phyloP scores from a whole-genome alignment of 495 filamentous ascomycete species.

The Penicillium mononematosum region DNA sequence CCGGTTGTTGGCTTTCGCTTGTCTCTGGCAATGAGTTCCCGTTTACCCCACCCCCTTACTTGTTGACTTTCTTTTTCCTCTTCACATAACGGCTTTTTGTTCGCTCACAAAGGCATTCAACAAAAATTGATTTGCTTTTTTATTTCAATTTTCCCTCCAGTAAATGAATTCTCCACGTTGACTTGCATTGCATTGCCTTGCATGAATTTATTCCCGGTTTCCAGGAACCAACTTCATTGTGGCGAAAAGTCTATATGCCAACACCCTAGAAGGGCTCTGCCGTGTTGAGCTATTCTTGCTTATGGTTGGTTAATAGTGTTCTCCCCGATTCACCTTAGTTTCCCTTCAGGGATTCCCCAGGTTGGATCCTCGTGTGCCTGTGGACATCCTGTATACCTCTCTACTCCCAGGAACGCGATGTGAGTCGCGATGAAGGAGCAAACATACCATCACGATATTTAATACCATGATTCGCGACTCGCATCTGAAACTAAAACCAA shows the following conservation, averaged over 20 bases:
- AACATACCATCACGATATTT: neutral
- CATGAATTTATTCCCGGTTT: constrained; percentile 21
- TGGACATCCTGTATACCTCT: neutral
- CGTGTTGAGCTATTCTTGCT: neutral
- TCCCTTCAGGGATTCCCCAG: constrained; percentile 5
- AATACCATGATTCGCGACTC: constrained; percentile 3
- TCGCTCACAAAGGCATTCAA: neutral
- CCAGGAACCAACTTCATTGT: constrained; percentile 18
- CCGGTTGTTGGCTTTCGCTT: neutral
- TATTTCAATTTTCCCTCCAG: neutral
- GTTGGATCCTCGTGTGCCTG: constrained; percentile 7
- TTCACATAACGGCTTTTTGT: constrained; percentile 11
- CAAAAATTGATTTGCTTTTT: neutral
- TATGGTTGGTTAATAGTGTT: neutral
- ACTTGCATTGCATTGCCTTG: constrained; percentile 32
- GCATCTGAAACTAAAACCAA: neutral
- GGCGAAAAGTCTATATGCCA: constrained; percentile 20
- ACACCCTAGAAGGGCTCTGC: constrained; percentile 6
- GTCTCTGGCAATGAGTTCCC: neutral
- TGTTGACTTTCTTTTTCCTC: constrained; percentile 9
- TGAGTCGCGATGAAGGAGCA: constrained; percentile 13
- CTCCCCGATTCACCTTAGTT: neutral
- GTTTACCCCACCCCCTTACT: constrained; percentile 12
- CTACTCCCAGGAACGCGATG: constrained; percentile 3
- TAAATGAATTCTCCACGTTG: constrained; percentile 15